Evolutionary conservation across 1,139 yeast genomes (phyloP), one percentile per base, ranked within the genome.

Genomic region (Wickerhamomyces sp.): DNA sequence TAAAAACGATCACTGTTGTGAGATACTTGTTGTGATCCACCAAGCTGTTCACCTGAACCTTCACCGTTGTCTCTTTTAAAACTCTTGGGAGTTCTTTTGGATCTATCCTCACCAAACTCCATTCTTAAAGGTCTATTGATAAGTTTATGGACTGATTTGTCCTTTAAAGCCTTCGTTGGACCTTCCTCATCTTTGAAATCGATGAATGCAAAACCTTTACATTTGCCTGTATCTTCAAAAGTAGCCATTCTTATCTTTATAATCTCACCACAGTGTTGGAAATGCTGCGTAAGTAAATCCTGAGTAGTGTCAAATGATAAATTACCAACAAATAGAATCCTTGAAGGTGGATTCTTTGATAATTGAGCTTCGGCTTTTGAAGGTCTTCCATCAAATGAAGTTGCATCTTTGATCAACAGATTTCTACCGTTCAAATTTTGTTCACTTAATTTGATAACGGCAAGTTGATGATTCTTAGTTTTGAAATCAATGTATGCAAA

Each of bases 51-150:
- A 38, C 24, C 20, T 26, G 26, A 22, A 28, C 39, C 40, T 12
- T 52, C 55, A 45, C 49, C 56, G 46, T 50, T 38, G 42, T 16
- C 52, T 55, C 54, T 57, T 47, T 41, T 51, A 41, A 59, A 55
- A 31, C 56, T 54, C 32, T 62, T 66, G 39, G 82, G 82, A 30
- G 70, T 67, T 56, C 94, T 72, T 60, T 85, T 82, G 27, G 95
- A 82, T 63, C 98, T 72, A 58, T 91, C 97, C 61, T 91, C 96
- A 46, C 98, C 98, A 51, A 67, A 91, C 59, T 91, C 97, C 72
- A 91, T 69, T 62, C 96, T 73, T 48, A 91, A 63, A 6, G 78
- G 78, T 54, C 96, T 71, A 42, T 83, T 84, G 40, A 84, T 76
- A 40, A 87, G 66, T 45, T 68, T 75, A 51, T 75, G 75, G 42